Evolutionary conservation across 2,329 filamentous ascomycete species (phyloP), one percentile per base, ranked within the genome.

Genomic region (Penicillium brevicompactum): DNA sequence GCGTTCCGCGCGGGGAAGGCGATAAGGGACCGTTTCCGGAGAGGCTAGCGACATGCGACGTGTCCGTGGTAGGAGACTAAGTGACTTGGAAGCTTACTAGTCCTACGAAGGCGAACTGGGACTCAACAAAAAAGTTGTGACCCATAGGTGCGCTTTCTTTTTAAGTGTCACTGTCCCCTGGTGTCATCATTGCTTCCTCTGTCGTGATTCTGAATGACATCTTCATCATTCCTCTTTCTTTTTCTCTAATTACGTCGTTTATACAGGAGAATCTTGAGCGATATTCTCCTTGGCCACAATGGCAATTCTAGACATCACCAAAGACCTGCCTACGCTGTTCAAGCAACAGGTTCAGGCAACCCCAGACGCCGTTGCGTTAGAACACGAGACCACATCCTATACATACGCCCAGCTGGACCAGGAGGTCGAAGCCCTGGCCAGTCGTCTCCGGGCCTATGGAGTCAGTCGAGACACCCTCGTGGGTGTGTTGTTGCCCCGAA

Each of bases 321-420:
- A 89, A 73, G 88, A 92, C 74, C 77, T 92, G 56, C 84, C 87
- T 46, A 85, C 87, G 30, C 84, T 92, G 59, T 91, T 92, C 70
- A 76, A 78, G 60, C 75, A 84, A 62, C 90, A 93, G 78, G 89
- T 84, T 51, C 77, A 82, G 59, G 80, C 81, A 24, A 89, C 88
- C 0, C 90, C 89, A 5, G 77, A 90, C 74, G 84, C 85, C 32
- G 70, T 88, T 67, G 90, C 89, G 18, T 75, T 92, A 52, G 89
- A 92, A 70, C 89, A 92, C 73, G 87, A 87, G 60, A 78, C 76
- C 38, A 78, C 79, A 55, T 83, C 78, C 47, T 87, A 89, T 69
- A 91, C 88, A 47, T 93, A 93, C 71, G 80, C 82, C 45, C 82
- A 91, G 76, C 82, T 93, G 54, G 87, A 91, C 67, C 73, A 80